phyloP scores from a whole-genome alignment of 805 yeast genomes.

The Kazachstania kunashirensis region DNA sequence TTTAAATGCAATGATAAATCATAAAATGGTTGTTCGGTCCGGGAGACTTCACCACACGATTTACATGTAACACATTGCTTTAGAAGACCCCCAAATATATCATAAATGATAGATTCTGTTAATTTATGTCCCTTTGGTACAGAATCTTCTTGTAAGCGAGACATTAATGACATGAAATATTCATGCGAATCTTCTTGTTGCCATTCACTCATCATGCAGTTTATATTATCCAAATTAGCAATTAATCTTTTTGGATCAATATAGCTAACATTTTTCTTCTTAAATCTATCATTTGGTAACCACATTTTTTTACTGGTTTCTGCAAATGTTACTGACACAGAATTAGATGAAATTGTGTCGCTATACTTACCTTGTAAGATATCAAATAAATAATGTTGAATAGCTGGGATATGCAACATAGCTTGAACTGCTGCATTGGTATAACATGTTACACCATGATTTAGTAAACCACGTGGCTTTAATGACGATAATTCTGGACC shows the following conservation, averaged over 20 bases:
- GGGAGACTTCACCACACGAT: constrained; percentile 70
- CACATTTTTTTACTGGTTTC: constrained; percentile 63
- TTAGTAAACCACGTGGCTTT: constrained; percentile 63
- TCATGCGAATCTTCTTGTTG: constrained; percentile 98
- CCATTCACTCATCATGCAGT: constrained; percentile 96
- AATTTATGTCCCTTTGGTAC: constrained; percentile 85
- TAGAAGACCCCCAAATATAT: constrained; percentile 86
- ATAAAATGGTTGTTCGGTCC: constrained; percentile 87
- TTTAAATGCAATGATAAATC: constrained; percentile 79
- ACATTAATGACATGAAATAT: constrained; percentile 84
- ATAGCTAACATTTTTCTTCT: constrained; percentile 28
- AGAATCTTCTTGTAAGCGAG: constrained; percentile 82
- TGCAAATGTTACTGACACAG: constrained; percentile 59
- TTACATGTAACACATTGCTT: constrained; percentile 79
- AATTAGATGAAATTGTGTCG: constrained; percentile 37
- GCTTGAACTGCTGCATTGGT: constrained; percentile 94
- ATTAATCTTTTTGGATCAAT: constrained; percentile 72
- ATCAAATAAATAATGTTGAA: constrained; percentile 71
- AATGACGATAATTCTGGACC: constrained; percentile 35
- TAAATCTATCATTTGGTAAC: constrained; percentile 38
- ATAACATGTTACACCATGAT: constrained; percentile 94
- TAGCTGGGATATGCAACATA: constrained; percentile 80
- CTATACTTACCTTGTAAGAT: constrained; percentile 46
- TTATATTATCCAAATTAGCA: constrained; percentile 65
- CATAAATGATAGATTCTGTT: constrained; percentile 74